Conservation (phyloP, 495 filamentous ascomycete species). For the Penicillium simplicissimum region DNA sequence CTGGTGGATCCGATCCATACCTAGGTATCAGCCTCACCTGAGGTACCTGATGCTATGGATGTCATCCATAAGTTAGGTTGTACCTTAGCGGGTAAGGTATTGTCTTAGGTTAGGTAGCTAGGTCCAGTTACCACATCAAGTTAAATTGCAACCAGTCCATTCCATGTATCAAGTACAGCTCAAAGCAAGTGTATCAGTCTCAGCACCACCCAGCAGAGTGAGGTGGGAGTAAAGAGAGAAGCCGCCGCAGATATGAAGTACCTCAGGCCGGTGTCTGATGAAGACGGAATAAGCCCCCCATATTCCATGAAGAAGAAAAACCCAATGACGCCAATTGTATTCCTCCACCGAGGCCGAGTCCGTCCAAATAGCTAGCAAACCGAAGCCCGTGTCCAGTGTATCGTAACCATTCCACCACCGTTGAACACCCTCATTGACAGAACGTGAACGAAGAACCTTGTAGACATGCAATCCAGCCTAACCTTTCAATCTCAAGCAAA, state of each 20-base stretch:
- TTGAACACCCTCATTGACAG: neutral
- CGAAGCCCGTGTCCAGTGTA: neutral
- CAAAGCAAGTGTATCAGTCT: conserved; percentile 28
- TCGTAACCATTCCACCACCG: neutral
- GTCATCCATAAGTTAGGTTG: no score
- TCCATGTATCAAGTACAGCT: conserved; percentile 28
- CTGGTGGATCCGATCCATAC: no score
- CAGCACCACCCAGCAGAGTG: conserved; percentile 19
- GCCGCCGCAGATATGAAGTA: neutral
- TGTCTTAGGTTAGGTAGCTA: no score
- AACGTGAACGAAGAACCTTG: neutral
- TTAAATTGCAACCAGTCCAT: conserved; percentile 18
- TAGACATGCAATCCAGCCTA: neutral
- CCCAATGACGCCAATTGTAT: neutral
- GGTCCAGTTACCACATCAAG: no score
- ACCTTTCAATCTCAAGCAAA: neutral
- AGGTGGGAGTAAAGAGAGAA: neutral
- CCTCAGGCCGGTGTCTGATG: neutral
- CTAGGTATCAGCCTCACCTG: no score
- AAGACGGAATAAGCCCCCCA: neutral
- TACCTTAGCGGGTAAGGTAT: no score
- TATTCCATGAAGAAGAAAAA: conserved; percentile 1
- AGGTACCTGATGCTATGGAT: no score
- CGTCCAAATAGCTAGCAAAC: neutral
- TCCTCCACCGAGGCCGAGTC: no score